These are phyloP conservation scores for Sporothrix humicola DNA, from an alignment of 2,329 filamentous ascomycete genomes.

Conservation along the genomic window DNA sequence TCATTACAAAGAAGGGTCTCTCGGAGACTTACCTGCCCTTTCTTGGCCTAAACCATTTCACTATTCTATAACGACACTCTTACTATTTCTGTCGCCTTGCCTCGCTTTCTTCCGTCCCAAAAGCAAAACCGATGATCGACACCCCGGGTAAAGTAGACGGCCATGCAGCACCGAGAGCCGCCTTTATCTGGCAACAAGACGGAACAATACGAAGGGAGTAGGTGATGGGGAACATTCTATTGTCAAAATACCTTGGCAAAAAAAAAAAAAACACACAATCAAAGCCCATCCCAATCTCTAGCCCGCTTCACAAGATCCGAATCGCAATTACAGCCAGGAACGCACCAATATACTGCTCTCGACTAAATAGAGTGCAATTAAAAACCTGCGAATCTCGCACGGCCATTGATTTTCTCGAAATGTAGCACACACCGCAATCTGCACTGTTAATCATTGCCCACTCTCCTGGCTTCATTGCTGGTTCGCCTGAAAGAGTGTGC, in stretches of 20 bases:
- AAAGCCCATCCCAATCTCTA: background rate
- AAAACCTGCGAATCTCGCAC: background rate
- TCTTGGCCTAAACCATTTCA: background rate
- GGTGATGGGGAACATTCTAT: background rate
- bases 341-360: background rate
- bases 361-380: constrained; percentile 11
- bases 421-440: background rate
- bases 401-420: background rate
- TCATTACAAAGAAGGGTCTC: too few species aligned
- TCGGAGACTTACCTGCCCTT: background rate
- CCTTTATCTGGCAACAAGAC: background rate
- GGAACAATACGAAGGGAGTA: background rate
- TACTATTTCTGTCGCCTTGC: background rate
- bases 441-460: background rate
- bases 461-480: background rate
- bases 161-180: constrained; percentile 19
- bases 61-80: background rate
- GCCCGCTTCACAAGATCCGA: background rate
- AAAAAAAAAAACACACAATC: too few species aligned
- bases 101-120: constrained; percentile 1
- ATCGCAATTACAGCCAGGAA: constrained; percentile 9
- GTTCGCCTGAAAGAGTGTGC: background rate
- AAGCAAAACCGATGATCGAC: constrained; percentile 24
- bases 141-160: constrained; percentile 19
- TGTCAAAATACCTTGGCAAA: too few species aligned